These are phyloP conservation scores for Ajuga chamaepitys DNA, from an alignment of 257 asterid species.

Conservation along the genomic window DNA sequence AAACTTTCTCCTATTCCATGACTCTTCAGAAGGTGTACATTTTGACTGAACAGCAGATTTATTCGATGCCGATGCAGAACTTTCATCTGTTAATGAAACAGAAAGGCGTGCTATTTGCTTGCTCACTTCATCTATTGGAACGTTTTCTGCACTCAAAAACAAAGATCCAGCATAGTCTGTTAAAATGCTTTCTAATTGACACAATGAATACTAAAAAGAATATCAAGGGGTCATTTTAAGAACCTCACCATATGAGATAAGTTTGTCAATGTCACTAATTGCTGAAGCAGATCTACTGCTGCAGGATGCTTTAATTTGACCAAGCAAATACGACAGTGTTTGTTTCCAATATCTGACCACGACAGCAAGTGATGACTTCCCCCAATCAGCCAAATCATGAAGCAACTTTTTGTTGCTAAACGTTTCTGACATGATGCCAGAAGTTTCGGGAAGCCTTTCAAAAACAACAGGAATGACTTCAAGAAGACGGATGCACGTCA, in stretches of 20 bases:
- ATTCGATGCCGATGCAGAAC: constrained; percentile 21
- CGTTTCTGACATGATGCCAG: constrained; percentile 27
- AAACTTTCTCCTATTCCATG: constrained; percentile 18
- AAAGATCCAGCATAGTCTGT: constrained; percentile 11
- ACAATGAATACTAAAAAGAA: constrained; percentile 10
- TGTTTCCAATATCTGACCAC: constrained; percentile 92
- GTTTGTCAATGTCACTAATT: constrained; percentile 50
- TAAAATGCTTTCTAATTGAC: neutral
- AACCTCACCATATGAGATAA: constrained; percentile 63
- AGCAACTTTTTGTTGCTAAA: constrained; percentile 50
- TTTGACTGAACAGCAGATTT: constrained; percentile 18
- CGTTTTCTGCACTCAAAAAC: constrained; percentile 49
- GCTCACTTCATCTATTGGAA: constrained; percentile 53
- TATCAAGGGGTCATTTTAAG: constrained; percentile 12
- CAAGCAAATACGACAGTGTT: constrained; percentile 56
- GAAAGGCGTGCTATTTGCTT: constrained; percentile 60
- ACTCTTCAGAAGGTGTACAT: constrained; percentile 24
- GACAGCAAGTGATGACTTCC: constrained; percentile 72
- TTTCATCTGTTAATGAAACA: constrained; percentile 46
- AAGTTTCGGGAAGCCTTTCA: constrained; percentile 41
- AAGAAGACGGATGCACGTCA: constrained; percentile 83
- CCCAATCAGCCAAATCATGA: constrained; percentile 86
- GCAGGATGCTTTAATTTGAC: constrained; percentile 53
- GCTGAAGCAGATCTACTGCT: constrained; percentile 46
- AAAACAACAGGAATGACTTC: constrained; percentile 74